Evolutionary conservation across 805 yeast species (phyloP), one percentile per base, ranked within the genome.

Genomic region (Ascoidea asiatica): DNA sequence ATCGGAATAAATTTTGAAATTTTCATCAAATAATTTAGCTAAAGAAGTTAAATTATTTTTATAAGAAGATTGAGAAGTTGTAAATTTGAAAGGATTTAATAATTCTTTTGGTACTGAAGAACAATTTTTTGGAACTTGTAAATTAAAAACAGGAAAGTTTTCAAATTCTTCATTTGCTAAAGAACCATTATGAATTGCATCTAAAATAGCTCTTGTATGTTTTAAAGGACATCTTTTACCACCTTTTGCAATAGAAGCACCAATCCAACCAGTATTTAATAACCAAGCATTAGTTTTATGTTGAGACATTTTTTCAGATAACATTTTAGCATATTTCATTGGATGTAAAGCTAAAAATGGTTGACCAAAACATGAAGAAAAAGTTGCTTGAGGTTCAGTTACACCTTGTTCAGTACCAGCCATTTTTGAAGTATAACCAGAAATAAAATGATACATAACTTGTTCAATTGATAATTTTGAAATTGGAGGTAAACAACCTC

Each of bases 341-440:
- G 98, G 98, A 68, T 90, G 98, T 65, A 90, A 73, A 35, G 90
- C 97, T 68, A 90, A 73, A 83, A 90, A 90, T 52, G 98, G 98
- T 73, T 90, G 97, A 61, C 97, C 98, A 65, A 89, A 90, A 73
- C 98, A 90, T 44, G 98, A 95, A 50, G 95, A 85, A 78, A 90
- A 90, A 18, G 96, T 87, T 46, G 97, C 95, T 66, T 85, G 88
- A 50, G 98, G 97, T 70, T 90, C 97, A 50, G 97, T 89, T 53
- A 90, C 86, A 67, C 98, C 98, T 65, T 86, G 94, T 70, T 90
- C 98, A 44, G 98, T 90, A 65, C 97, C 97, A 50, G 98, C 96
- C 95, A 90, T 90, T 78, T 92, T 90, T 46, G 97, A 90, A 50
- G 98, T 90, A 77, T 90, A 90, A 59, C 98, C 98, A 52, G 95